phyloP scores from a whole-genome alignment of 2,329 filamentous ascomycete genomes.

The Diaporthe nobilis region DNA sequence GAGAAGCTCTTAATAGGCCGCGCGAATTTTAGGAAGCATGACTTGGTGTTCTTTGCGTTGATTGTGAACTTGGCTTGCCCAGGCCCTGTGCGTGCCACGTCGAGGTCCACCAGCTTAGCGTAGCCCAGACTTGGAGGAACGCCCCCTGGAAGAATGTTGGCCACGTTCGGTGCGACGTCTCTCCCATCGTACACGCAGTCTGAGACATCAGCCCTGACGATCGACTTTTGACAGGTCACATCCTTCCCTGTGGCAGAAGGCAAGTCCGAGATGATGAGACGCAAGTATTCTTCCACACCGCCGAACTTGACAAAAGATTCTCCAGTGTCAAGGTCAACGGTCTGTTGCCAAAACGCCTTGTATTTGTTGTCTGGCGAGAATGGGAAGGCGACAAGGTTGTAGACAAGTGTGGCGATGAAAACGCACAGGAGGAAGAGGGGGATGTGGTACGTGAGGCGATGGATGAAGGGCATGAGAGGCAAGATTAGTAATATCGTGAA shows the following conservation, averaged over 20 bases:
- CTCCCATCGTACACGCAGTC: constrained; percentile 80
- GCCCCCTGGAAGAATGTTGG: constrained; percentile 59
- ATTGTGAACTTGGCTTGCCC: constrained; percentile 75
- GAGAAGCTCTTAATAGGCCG: constrained; percentile 74
- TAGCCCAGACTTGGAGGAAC: constrained; percentile 60
- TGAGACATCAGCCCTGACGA: constrained; percentile 62
- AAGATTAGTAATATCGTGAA: constrained; percentile 81
- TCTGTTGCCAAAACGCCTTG: constrained; percentile 90
- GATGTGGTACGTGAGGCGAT: constrained; percentile 87
- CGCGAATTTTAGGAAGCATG: constrained; percentile 82
- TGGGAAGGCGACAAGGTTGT: constrained; percentile 89
- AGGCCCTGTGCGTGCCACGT: constrained; percentile 58
- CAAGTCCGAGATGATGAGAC: constrained; percentile 75
- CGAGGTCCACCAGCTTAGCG: constrained; percentile 75
- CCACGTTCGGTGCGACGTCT: constrained; percentile 72
- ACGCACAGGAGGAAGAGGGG: constrained; percentile 82
- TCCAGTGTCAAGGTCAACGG: constrained; percentile 82
- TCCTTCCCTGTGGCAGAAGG: constrained; percentile 78
- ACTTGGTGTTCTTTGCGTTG: constrained; percentile 80
- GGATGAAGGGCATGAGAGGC: constrained; percentile 86
- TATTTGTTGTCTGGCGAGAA: constrained; percentile 85
- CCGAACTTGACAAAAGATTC: constrained; percentile 77
- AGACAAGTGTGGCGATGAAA: constrained; percentile 82
- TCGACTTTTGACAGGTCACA: constrained; percentile 65
- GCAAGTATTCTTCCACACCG: constrained; percentile 77